Evolutionary conservation across 2,329 filamentous ascomycete genomes (phyloP), one percentile per base, ranked within the genome.

Genomic region (Zopfia rhizophila): DNA sequence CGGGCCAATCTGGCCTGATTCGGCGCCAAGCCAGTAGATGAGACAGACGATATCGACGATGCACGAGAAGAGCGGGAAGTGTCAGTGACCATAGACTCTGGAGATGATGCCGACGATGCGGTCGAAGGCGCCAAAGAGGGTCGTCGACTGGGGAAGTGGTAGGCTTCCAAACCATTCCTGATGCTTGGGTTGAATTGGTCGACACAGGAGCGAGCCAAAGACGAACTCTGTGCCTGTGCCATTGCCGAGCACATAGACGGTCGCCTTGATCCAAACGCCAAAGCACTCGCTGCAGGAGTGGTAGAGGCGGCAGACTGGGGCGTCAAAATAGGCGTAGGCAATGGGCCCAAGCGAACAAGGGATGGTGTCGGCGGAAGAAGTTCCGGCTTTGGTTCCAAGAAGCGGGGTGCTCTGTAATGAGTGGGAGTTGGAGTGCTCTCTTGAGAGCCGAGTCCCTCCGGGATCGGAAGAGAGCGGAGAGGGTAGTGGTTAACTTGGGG

Each of bases 1-100:
- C 76, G 73, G 61, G 77, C 77, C 72, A 80, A 67, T 45, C 63
- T 72, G 63, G 72, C 66, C 68, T 74, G 69, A 71, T 72, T 72
- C 70, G 83, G 66, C 81, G 79, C 71, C 80, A 82, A 66, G 51
- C 72, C 69, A 49, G 65, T 67, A 53, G 78, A 79, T 35, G 77
- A 78, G 56, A 79, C 70, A 35, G 78, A 81, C 39, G 78, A 80
- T 54, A 80, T 82, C 41, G 79, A 82, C 7, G 79, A 81, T 22
- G 79, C 76, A 52, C 78, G 77, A 27, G 78, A 81, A 45, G 81
- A 82, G 48, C 82, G 72, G 11, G 81, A 82, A 42, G 76, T 76
- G 63, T 86, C 83, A 19, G 82, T 85, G 24, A 85, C 69, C 78
- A 85, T 83, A 23, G 83, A 86, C 53, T 85, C 83, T n/a, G 84